Percentiles rank a stretch among this genome's conserved stretches.
Evolutionary conservation across 768 basidiomycete species (phyloP).

Genomic region (Naematelia aurantialba): DNA sequence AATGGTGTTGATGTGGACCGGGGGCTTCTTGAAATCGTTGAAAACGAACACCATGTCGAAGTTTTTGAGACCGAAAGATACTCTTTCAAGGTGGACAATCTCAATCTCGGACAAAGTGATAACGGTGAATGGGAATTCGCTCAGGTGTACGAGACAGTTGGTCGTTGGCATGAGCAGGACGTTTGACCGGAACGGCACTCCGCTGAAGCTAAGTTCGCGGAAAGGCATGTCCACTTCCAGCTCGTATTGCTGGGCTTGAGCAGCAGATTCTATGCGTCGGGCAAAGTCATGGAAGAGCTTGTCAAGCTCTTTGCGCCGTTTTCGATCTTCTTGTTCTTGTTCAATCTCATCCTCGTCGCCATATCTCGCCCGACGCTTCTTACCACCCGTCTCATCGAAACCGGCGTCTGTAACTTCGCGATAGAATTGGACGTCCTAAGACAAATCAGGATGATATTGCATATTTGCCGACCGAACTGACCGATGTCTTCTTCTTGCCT

Average conservation of each 20-base stretch:
- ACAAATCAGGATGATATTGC: not conserved
- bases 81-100: conserved; percentile 92
- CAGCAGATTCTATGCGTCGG: conserved; percentile 85
- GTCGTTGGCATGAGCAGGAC: conserved; percentile 93
- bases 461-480: conserved; percentile 51
- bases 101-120: conserved; percentile 93
- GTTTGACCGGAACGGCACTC: conserved; percentile 92
- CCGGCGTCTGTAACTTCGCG: conserved; percentile 96
- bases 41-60: conserved; percentile 97
- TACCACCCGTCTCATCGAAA: conserved; percentile 98
- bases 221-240: conserved; percentile 95
- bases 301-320: conserved; percentile 80
- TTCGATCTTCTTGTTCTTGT: conserved; percentile 94
- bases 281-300: conserved; percentile 92
- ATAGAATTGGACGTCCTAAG: conserved; percentile 93
- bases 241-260: conserved; percentile 69
- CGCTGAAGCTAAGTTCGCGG: conserved; percentile 92
- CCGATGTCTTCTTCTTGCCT: conserved; percentile 96
- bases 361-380: conserved; percentile 92
- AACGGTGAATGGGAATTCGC: conserved; percentile 92
- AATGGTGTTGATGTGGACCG: conserved; percentile 95
- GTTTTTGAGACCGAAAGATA: conserved; percentile 91
- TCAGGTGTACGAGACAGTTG: conserved; percentile 90
- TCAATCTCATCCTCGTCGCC: conserved; percentile 99
- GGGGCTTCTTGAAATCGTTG: conserved; percentile 88